Percentiles rank a stretch among this genome's conserved stretches.
These are phyloP conservation scores for Chenopodium suecicum DNA, from an alignment of 148 eudicot species.

Conservation along the genomic window DNA sequence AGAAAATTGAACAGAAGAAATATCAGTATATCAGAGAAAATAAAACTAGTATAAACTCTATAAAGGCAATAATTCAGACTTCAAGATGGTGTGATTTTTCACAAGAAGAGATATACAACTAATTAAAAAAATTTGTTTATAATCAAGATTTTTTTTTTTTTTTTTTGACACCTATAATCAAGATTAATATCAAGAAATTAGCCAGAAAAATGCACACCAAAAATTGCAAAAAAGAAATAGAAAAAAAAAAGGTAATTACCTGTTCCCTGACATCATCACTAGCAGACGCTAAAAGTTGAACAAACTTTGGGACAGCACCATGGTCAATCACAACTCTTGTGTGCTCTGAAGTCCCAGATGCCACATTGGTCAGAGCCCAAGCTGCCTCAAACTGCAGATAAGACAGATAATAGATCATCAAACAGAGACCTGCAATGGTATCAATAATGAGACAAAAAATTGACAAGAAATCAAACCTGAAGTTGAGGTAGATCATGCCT, in stretches of 20 bases:
- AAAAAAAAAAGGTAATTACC: slow-evolving; percentile 34
- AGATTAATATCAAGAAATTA: neutral
- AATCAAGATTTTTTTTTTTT: neutral
- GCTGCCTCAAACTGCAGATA: slow-evolving; percentile 84
- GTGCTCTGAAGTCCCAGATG: slow-evolving; percentile 95
- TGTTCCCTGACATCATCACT: slow-evolving; percentile 97
- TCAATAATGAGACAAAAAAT: neutral
- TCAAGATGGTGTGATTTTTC: neutral
- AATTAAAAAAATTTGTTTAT: neutral
- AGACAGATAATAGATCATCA: slow-evolving; percentile 5
- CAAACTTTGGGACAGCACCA: slow-evolving; percentile 87
- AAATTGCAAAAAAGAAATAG: neutral
- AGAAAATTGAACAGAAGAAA: neutral
- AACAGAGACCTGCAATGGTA: neutral
- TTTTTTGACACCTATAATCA: neutral
- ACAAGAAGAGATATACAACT: neutral
- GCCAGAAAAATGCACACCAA: neutral
- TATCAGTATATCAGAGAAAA: too few relatives aligned
- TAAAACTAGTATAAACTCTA: neutral
- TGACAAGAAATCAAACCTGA: slow-evolving; percentile 50
- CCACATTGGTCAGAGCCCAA: slow-evolving; percentile 94
- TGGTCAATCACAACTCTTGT: slow-evolving; percentile 81
- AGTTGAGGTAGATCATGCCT: slow-evolving; percentile 84
- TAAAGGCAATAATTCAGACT: neutral
- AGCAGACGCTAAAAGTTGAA: slow-evolving; percentile 74